A percentile compares a stretch with the other conserved stretches of the same genome.
phyloP scores from a whole-genome alignment of 371 early-diverging fungal species.

The Dinochytrium kinnereticum region DNA sequence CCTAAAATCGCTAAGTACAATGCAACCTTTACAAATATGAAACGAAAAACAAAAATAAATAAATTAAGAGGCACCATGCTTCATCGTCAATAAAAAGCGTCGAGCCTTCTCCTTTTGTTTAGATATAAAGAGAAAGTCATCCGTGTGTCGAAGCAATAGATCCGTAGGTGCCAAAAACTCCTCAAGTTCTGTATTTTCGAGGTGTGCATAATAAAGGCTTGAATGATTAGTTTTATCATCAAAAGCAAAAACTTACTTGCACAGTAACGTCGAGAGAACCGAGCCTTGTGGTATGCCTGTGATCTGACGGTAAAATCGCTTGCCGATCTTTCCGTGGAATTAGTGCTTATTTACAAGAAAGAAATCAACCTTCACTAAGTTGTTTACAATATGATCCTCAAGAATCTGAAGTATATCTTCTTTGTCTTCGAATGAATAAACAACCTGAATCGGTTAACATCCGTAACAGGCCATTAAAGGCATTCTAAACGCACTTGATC shows the following conservation, averaged over 20 bases:
- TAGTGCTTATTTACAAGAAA: background rate
- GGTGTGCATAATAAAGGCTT: slow-evolving; percentile 74
- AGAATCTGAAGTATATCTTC: slow-evolving; percentile 51
- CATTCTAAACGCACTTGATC: slow-evolving; percentile 55
- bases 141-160: slow-evolving; percentile 71
- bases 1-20: slow-evolving; percentile 45
- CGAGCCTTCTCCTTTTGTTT: slow-evolving; percentile 48
- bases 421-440: slow-evolving; percentile 44
- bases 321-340: slow-evolving; percentile 56
- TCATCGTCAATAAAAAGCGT: slow-evolving; percentile 60
- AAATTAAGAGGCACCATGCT: slow-evolving; percentile 42
- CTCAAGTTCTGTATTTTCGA: slow-evolving; percentile 64
- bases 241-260: slow-evolving; percentile 61
- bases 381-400: slow-evolving; percentile 65
- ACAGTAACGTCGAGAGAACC: slow-evolving; percentile 78
- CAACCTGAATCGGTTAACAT: slow-evolving; percentile 35
- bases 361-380: slow-evolving; percentile 64
- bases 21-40: too few relatives aligned
- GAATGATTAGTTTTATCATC: background rate
- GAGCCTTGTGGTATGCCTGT: slow-evolving; percentile 92
- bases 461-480: background rate
- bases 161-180: slow-evolving; percentile 26
- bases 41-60: too few relatives aligned
- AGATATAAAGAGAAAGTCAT: slow-evolving; percentile 83
- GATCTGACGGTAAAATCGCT: slow-evolving; percentile 64